Conservation (phyloP, 176 grass and related monocot species). For the Zoysia japonica region DNA sequence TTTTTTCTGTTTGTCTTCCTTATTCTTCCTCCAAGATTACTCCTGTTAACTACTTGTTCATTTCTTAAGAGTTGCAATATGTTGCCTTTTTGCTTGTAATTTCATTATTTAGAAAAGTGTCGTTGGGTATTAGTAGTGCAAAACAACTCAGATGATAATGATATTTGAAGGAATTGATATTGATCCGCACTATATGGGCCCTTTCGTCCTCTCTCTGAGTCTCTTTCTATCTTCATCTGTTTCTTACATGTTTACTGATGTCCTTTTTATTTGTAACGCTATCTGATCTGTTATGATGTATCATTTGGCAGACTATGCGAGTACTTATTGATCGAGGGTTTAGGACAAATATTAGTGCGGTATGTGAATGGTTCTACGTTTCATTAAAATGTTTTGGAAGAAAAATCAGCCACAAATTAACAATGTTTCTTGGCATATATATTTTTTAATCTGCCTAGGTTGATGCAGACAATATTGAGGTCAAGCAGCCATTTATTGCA, state of each 20-base stretch:
- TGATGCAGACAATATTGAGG: constrained; percentile 42
- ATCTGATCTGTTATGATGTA: constrained; percentile 31
- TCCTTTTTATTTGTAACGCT: neutral
- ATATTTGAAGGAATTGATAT: neutral
- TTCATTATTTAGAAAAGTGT: constrained; percentile 24
- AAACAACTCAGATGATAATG: constrained; percentile 16
- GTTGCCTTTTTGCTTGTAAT: neutral
- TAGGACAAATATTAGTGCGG: constrained; percentile 37
- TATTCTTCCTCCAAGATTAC: constrained; percentile 2
- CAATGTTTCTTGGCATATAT: neutral
- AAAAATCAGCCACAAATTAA: constrained; percentile 30
- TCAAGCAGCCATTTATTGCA: constrained; percentile 69
- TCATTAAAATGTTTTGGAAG: constrained; percentile 7
- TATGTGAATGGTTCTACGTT: constrained; percentile 23
- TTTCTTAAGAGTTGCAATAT: neutral
- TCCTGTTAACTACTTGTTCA: neutral
- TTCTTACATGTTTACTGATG: constrained; percentile 10
- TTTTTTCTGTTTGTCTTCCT: neutral
- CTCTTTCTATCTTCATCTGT: neutral
- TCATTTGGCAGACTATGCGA: constrained; percentile 39
- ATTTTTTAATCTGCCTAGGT: constrained; percentile 51
- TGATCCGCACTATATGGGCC: neutral
- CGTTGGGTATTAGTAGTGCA: neutral
- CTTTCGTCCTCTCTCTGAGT: neutral
- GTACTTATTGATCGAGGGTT: constrained; percentile 36